phyloP scores from a whole-genome alignment of 2,329 filamentous ascomycete species.

The Talaromyces sp. region DNA sequence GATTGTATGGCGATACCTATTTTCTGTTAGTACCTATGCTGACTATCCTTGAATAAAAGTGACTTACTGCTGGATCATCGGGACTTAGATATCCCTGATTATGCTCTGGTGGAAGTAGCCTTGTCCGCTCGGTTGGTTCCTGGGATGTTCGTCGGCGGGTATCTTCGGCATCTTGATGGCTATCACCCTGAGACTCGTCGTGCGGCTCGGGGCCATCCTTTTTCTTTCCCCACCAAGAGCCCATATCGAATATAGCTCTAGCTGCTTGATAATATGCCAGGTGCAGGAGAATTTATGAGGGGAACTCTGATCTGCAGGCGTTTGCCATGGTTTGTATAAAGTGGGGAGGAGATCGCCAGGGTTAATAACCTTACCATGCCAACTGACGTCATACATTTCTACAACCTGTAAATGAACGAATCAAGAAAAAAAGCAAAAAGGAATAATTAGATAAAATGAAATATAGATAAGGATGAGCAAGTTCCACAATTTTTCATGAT shows the following conservation, averaged over 20 bases:
- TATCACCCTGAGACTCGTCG: background rate
- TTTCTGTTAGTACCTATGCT: background rate
- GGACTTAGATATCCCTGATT: conserved; percentile 20
- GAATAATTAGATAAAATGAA: no score
- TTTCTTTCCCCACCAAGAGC: conserved; percentile 14
- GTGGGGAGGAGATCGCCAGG: no score
- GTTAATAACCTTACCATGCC: no score
- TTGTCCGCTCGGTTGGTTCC: conserved; percentile 33
- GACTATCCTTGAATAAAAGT: background rate
- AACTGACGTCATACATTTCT: no score
- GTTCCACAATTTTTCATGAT: no score
- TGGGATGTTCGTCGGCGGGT: conserved; percentile 10
- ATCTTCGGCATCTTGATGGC: conserved; percentile 5
- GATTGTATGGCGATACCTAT: conserved; percentile 82
- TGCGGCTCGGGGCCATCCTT: conserved; percentile 3
- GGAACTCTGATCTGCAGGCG: background rate
- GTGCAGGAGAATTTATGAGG: no score
- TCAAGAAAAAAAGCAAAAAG: no score
- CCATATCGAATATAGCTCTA: conserved; percentile 17
- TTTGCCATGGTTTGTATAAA: no score
- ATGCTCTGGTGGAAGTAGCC: conserved; percentile 17
- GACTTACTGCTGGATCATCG: conserved; percentile 26
- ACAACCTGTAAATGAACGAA: no score
- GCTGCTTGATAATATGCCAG: no score
- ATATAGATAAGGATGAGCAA: no score